A percentile compares a stretch with the other conserved stretches of the same genome.
Evolutionary conservation across 805 yeast genomes (phyloP).

Genomic region (Martiniozyma abietophila): DNA sequence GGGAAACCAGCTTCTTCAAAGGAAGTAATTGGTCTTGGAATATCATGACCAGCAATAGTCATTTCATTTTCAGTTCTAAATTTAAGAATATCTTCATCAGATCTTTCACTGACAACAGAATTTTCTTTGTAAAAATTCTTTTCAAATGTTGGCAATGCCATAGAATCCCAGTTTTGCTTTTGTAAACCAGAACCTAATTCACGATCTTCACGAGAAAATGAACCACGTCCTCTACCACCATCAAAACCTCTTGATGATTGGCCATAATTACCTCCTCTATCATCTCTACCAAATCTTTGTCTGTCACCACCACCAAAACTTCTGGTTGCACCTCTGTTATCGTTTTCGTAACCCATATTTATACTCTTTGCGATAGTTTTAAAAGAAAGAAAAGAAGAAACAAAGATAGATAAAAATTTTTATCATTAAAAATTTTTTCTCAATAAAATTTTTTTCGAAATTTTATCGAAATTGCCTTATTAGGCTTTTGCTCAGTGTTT

Average conservation of each 20-base stretch:
- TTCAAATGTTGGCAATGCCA: slow-evolving; percentile 77
- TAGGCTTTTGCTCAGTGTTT: too few relatives aligned
- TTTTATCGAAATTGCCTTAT: too few relatives aligned
- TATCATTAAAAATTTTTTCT: background rate
- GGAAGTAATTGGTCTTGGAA: slow-evolving; percentile 87
- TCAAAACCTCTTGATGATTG: slow-evolving; percentile 30
- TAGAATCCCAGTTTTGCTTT: slow-evolving; percentile 76
- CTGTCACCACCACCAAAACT: slow-evolving; percentile 32
- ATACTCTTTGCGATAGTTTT: background rate
- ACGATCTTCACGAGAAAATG: slow-evolving; percentile 31
- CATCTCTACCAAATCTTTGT: slow-evolving; percentile 28
- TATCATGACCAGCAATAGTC: slow-evolving; percentile 73
- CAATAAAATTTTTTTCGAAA: background rate
- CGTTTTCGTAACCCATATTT: slow-evolving; percentile 35
- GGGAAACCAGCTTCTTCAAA: slow-evolving; percentile 99
- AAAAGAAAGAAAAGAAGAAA: slow-evolving; percentile 1
- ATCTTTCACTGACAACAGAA: slow-evolving; percentile 64
- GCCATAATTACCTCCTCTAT: slow-evolving; percentile 27
- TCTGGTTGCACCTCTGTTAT: slow-evolving; percentile 25
- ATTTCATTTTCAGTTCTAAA: slow-evolving; percentile 83
- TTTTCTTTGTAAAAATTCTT: slow-evolving; percentile 91
- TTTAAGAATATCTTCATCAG: slow-evolving; percentile 58
- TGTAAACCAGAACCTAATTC: slow-evolving; percentile 48
- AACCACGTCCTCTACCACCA: slow-evolving; percentile 30
- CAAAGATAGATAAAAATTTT: slow-evolving; percentile 5